A percentile compares a stretch with the other conserved stretches of the same genome.
These are phyloP conservation scores for Adansonia gregorii DNA, from an alignment of 441 rosid species.

Conservation along the genomic window DNA sequence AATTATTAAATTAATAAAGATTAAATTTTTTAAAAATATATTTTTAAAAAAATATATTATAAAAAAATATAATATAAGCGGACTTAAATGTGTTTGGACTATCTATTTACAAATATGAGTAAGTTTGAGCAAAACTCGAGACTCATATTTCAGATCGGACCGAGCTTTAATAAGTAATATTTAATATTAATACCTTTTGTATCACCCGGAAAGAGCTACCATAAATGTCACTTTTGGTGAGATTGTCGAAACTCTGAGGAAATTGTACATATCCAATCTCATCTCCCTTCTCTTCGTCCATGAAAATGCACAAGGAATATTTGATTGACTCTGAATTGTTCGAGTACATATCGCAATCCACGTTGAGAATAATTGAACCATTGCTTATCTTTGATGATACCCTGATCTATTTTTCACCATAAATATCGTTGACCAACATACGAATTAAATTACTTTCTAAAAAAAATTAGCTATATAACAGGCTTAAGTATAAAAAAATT, in stretches of 20 bases:
- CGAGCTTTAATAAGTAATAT: too few relatives aligned
- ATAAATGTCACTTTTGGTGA: slow-evolving; percentile 63
- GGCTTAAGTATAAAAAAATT: too few relatives aligned
- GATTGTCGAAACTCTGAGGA: slow-evolving; percentile 53
- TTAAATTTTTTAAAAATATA: too few relatives aligned
- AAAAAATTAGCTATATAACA: too few relatives aligned
- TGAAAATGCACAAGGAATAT: slow-evolving; percentile 73
- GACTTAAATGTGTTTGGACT: too few relatives aligned
- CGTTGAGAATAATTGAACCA: slow-evolving; percentile 55
- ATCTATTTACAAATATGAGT: too few relatives aligned
- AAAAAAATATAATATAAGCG: too few relatives aligned
- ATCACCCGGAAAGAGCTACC: slow-evolving; percentile 40
- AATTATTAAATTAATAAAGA: too few relatives aligned
- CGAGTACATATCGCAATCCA: slow-evolving; percentile 90
- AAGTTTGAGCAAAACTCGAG: too few relatives aligned
- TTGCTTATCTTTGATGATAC: slow-evolving; percentile 65
- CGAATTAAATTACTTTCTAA: background rate
- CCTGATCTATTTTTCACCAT: slow-evolving; percentile 43
- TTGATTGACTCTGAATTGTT: slow-evolving; percentile 50
- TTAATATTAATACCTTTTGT: slow-evolving; percentile 28
- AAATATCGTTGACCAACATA: background rate
- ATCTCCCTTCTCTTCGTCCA: slow-evolving; percentile 65
- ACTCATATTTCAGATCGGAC: too few relatives aligned
- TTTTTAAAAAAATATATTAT: too few relatives aligned
- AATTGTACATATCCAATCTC: slow-evolving; percentile 68